Percentiles rank a stretch among this genome's conserved stretches.
phyloP scores from a whole-genome alignment of 176 grass and related monocot genomes.

The Olyra latifolia region DNA sequence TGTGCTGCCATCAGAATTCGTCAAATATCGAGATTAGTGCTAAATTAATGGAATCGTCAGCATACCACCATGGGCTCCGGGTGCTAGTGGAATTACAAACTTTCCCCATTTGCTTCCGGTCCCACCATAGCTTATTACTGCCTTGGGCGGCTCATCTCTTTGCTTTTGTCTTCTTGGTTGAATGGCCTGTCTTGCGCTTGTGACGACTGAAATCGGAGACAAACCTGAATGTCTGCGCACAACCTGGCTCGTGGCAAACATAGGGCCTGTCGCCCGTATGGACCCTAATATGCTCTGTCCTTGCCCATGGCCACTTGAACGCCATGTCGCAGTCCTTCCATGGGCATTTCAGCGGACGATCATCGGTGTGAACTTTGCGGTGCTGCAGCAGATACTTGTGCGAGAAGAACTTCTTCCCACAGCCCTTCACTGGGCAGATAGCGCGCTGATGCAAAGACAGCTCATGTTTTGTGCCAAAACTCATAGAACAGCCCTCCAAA shows the following conservation, averaged over 20 bases:
- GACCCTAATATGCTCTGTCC: conserved; percentile 90
- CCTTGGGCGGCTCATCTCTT: conserved; percentile 29
- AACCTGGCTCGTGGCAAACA: conserved; percentile 68
- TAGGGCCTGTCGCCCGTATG: conserved; percentile 91
- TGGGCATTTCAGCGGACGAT: conserved; percentile 68
- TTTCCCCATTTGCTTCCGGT: not conserved
- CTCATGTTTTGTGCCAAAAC: conserved; percentile 61
- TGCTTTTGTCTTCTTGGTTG: conserved; percentile 45
- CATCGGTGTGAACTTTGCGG: conserved; percentile 79
- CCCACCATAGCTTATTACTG: conserved; percentile 10
- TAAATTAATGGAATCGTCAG: conserved; percentile 26
- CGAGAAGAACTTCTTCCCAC: conserved; percentile 80
- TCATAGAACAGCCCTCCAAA: conserved; percentile 77
- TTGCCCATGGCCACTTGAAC: conserved; percentile 98
- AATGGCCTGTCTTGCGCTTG: conserved; percentile 88
- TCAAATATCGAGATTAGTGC: not conserved
- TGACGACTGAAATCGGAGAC: conserved; percentile 92
- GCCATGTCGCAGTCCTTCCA: conserved; percentile 83
- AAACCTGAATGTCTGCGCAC: conserved; percentile 87
- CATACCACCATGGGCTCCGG: conserved; percentile 11
- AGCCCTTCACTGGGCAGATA: conserved; percentile 68
- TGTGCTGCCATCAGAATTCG: conserved; percentile 13
- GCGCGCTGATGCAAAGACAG: conserved; percentile 64
- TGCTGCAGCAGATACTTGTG: conserved; percentile 91
- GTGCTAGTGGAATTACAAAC: conserved; percentile 43